phyloP scores from a whole-genome alignment of 129 eudicot species.

The Deinandra increscens region DNA sequence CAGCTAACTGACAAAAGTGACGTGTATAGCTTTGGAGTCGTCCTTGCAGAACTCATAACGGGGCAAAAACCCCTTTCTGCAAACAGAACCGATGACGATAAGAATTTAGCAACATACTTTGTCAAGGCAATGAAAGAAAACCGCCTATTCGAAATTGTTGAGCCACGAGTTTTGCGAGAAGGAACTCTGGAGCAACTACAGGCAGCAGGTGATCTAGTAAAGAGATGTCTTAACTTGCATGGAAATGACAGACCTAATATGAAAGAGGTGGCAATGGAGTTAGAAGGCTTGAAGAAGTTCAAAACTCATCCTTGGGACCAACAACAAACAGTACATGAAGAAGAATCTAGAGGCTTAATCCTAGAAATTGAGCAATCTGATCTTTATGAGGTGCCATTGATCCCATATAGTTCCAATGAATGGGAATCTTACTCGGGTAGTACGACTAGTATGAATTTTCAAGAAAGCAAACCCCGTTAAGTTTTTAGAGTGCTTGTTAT shows the following conservation, averaged over 20 bases:
- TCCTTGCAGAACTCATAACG: constrained; percentile 29
- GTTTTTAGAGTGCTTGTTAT: not conserved
- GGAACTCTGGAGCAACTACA: constrained; percentile 43
- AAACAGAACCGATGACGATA: constrained; percentile 28
- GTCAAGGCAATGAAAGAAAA: constrained; percentile 38
- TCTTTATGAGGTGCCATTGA: constrained; percentile 29
- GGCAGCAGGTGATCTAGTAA: constrained; percentile 34
- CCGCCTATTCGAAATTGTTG: constrained; percentile 45
- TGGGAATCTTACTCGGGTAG: constrained; percentile 25
- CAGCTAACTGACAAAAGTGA: constrained; percentile 33
- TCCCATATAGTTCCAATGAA: constrained; percentile 13
- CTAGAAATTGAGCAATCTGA: constrained; percentile 15
- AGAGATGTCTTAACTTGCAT: constrained; percentile 37
- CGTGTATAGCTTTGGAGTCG: constrained; percentile 43
- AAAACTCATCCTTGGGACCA: constrained; percentile 39
- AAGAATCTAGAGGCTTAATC: no score
- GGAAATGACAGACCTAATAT: constrained; percentile 57
- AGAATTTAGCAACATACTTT: constrained; percentile 40
- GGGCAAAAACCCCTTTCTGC: constrained; percentile 32
- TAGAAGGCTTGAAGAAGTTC: constrained; percentile 42
- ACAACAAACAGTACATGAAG: constrained; percentile 30
- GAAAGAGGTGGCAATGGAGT: constrained; percentile 57
- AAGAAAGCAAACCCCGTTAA: constrained; percentile 13
- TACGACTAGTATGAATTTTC: not conserved
- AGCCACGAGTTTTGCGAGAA: constrained; percentile 38